Percentiles rank a stretch among this genome's conserved stretches.
Evolutionary conservation across 2,329 filamentous ascomycete species (phyloP).

Genomic region (Cercospora sp.): DNA sequence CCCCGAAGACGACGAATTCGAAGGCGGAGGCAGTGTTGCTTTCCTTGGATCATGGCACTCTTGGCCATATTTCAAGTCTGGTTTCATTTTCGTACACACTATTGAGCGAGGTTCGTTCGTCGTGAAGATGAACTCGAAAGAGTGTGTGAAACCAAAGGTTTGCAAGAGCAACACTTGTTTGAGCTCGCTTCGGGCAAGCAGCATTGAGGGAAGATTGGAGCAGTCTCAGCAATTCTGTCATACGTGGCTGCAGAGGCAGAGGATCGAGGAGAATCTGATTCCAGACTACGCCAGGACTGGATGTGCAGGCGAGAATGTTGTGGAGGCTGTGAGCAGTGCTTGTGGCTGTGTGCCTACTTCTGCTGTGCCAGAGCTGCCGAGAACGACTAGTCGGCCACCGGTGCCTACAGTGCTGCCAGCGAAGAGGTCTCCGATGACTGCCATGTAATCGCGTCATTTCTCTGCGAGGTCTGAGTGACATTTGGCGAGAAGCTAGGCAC

Average conservation of each 20-base stretch:
- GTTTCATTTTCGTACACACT: constrained; percentile 54
- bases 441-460: neutral
- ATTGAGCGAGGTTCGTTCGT: constrained; percentile 55
- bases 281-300: constrained; percentile 24
- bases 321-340: constrained; percentile 26
- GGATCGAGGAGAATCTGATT: constrained; percentile 21
- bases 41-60: constrained; percentile 49
- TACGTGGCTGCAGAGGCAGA: constrained; percentile 21
- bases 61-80: constrained; percentile 53
- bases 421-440: constrained; percentile 13
- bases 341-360: constrained; percentile 27
- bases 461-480: neutral
- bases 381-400: constrained; percentile 24
- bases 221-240: constrained; percentile 25
- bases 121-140: constrained; percentile 41
- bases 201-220: constrained; percentile 22
- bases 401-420: constrained; percentile 23
- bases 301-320: constrained; percentile 22
- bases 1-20: constrained; percentile 50
- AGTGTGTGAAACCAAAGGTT: constrained; percentile 22
- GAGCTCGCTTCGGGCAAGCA: constrained; percentile 17
- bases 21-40: constrained; percentile 41
- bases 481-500: neutral
- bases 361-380: constrained; percentile 25
- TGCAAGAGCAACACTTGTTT: constrained; percentile 23